Evolutionary conservation across 805 yeast genomes (phyloP), one percentile per base, ranked within the genome.

Genomic region (Myxozyma neotropica): DNA sequence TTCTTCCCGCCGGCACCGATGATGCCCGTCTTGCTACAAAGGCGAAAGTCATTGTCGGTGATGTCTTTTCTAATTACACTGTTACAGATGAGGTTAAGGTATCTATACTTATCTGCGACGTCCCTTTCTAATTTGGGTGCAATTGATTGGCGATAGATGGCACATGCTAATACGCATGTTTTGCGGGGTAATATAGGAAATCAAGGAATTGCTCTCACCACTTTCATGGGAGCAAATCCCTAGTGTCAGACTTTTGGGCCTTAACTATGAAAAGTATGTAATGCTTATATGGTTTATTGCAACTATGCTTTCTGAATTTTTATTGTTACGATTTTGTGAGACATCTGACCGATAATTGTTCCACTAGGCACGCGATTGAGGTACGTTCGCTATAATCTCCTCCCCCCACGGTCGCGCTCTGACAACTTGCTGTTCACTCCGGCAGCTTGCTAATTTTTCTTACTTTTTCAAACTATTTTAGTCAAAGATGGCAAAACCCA

Each of bases 201-300:
- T 81, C 31, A 58, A 63, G 40, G 61, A 73, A 52, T 70, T 81
- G 13, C 67, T 81, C 52, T 64, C 78, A 2, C 84, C 84, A 3
- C 58, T 81, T 33, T 70, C 73, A 4, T 65, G 64, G n/a, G 64
- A 65, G 2, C 76, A 76, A 47, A 70, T 78, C 1, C 71, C 70
- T 4, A 75, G 80, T 1, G 72, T 81, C 21, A 72, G 83, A 50
- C 75, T 79, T 68, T 74, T 83, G 35, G 86, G 86, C 0, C 73
- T 82, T 70, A 82, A 82, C 69, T 83, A 80, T 66, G 71, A 73
- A 40, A 78, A 78, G 67, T 76, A 74, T 54, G 77, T 36, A 13
- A 35, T 46, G 36, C 42, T 45, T 23, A 27, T 39, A n/a, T 55
- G 10, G n/a, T 46, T 26, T 33, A 4, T 13, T 3, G 12, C 4